Evolutionary conservation across 2,329 filamentous ascomycete genomes (phyloP).

Genomic region (Trichoderma sp.): DNA sequence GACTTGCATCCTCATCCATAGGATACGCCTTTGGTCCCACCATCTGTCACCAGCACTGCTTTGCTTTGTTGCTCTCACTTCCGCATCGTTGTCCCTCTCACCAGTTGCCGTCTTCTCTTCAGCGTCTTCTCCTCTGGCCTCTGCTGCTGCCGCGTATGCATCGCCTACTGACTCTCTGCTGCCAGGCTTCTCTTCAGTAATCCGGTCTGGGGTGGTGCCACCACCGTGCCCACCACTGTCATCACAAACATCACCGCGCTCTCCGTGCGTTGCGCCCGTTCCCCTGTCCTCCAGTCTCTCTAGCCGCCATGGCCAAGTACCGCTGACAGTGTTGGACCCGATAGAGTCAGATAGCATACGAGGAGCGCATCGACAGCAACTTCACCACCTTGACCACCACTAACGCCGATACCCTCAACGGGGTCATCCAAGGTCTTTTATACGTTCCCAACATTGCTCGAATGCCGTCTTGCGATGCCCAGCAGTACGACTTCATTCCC

Average conservation of each 20-base stretch:
- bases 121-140: background rate
- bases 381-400: constrained; percentile 76
- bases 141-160: background rate
- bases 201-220: constrained; percentile 54
- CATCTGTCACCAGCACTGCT: background rate
- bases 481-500: constrained; percentile 68
- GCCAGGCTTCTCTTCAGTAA: constrained; percentile 61
- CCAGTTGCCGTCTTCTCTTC: background rate
- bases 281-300: background rate
- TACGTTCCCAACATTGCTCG: constrained; percentile 74
- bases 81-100: background rate
- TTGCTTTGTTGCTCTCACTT: background rate
- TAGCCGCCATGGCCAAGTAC: background rate
- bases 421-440: constrained; percentile 73
- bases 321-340: constrained; percentile 26
- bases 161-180: constrained; percentile 14
- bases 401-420: constrained; percentile 59
- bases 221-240: constrained; percentile 54
- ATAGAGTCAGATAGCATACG: constrained; percentile 52
- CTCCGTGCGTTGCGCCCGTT: constrained; percentile 53
- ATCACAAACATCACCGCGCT: constrained; percentile 59
- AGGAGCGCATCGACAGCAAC: constrained; percentile 54
- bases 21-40: background rate
- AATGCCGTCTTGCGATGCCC: constrained; percentile 62
- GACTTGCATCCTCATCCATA: background rate